phyloP scores from a whole-genome alignment of 495 filamentous ascomycete genomes.

The Penicillium canariense region DNA sequence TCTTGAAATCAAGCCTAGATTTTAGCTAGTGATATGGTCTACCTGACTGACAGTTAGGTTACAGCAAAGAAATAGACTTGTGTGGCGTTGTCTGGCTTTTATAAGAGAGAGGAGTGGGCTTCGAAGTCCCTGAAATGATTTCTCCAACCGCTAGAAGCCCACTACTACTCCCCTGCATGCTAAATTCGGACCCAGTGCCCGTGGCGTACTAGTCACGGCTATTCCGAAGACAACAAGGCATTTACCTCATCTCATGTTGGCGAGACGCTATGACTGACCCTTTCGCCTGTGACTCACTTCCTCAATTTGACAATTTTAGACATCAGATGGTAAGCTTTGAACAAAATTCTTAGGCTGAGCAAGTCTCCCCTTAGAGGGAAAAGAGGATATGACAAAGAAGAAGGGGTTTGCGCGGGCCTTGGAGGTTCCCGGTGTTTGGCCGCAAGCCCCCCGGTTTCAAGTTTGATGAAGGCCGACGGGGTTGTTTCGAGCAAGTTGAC shows the following conservation, averaged over 20 bases:
- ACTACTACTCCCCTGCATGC: constrained; percentile 1
- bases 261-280: background rate
- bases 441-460: constrained; percentile 10
- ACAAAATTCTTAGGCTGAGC: no score
- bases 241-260: background rate
- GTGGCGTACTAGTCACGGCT: constrained; percentile 27
- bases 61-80: background rate
- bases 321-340: background rate
- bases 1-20: constrained; percentile 8
- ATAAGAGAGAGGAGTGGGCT: background rate
- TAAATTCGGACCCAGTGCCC: constrained; percentile 22
- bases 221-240: constrained; percentile 7
- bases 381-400: background rate
- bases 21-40: background rate
- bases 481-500: background rate
- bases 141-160: constrained; percentile 7
- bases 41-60: background rate
- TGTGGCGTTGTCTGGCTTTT: background rate
- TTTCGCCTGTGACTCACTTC: background rate
- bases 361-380: background rate
- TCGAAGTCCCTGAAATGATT: background rate
- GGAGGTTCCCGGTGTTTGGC: background rate
- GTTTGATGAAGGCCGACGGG: constrained; percentile 10
- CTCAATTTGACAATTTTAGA: background rate
- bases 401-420: background rate